Base-by-base conservation (phyloP, 208 protist genomes). In the Phytomonas sp. region DNA sequence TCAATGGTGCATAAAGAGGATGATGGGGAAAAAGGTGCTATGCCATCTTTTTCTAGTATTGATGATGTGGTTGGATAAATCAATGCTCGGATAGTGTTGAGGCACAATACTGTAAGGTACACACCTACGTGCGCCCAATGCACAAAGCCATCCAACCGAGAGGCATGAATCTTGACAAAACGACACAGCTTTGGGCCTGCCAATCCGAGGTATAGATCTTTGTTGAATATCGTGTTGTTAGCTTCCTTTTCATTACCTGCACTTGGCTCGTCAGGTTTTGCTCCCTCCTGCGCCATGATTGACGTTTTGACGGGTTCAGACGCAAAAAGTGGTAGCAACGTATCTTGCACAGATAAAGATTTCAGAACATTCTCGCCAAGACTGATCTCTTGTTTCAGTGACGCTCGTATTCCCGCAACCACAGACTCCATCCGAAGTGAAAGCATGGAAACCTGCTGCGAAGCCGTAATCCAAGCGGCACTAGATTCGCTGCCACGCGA, bases 1-100 rank as follows among this genome's bases (percentile, higher is more conserved):
- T 60, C 74, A 65, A 86, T 76, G 31, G 32, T 49, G 12, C 40
- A 19, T 19, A 19, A 49, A 19, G 14, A 19, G 40, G 40, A 19
- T 49, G 40, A 19, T 49, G 40, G 14, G 3, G 40, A 49, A 16
- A 12, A 72, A 11, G 49, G 14, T 4, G 67, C 8, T 29, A 2
- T 63, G 16, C 60, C 23, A 14, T 4, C 60, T 31, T 31, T 36
- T 14, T 11, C 60, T 23, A 23, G 19, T 16, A 34, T 23, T 19
- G 60, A 31, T 34, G 60, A 31, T 34, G 16, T 23, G 30, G 60
- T 63, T 34, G 40, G 40, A 49, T 49, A 49, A 49, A 49, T 49
- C 40, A 49, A 49, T 16, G 40, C 40, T 2, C 40, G 14, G 40
- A 49, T 49, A 49, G 10, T 49, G 40, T 49, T 49, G 40, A 49